phyloP scores from a whole-genome alignment of 345 rosid genomes.

The Eucalyptus grandis region DNA sequence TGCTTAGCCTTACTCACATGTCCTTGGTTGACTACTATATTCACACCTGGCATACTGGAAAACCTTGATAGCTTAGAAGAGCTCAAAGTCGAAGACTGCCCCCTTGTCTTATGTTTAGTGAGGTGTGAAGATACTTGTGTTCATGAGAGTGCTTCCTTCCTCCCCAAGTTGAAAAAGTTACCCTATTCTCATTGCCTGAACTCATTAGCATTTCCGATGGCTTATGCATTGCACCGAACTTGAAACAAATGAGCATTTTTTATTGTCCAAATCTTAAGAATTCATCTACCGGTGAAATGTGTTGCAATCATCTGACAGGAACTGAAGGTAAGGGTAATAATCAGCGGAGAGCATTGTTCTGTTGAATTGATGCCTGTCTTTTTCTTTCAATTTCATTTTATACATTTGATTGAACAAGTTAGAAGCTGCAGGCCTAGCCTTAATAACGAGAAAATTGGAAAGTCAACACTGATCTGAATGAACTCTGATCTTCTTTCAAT shows the following conservation, averaged over 20 bases:
- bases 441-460: not conserved
- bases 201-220: not conserved
- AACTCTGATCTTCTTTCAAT: not conserved
- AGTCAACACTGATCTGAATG: not conserved
- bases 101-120: not conserved
- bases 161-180: not conserved
- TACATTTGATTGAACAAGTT: not conserved
- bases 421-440: not conserved
- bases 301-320: not conserved
- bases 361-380: not conserved
- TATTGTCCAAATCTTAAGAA: not conserved
- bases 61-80: not conserved
- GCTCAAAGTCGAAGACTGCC: not conserved
- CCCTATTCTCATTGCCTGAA: not conserved
- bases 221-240: not conserved
- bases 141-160: not conserved
- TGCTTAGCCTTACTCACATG: not conserved
- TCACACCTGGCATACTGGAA: not conserved
- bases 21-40: not conserved
- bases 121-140: not conserved
- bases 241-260: not conserved
- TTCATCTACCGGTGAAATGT: not conserved
- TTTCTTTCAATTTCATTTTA: not conserved
- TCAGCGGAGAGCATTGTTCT: not conserved
- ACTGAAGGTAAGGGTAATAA: not conserved